phyloP scores from a whole-genome alignment of 2,329 filamentous ascomycete genomes.

The Aureobasidium leucospermi region DNA sequence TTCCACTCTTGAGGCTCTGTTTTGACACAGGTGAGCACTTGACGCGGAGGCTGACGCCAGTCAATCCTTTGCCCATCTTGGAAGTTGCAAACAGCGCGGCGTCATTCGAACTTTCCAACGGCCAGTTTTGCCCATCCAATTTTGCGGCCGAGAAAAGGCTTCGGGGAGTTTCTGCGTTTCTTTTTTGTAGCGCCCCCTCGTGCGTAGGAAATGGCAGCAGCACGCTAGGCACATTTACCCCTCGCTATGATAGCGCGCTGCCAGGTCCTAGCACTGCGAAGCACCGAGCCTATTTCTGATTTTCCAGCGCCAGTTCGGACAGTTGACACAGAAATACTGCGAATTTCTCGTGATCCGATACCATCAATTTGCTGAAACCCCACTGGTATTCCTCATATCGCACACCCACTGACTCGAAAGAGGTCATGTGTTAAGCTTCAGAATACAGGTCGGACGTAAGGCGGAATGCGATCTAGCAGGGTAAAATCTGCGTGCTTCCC shows the following conservation, averaged over 20 bases:
- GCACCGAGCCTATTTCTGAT: background rate
- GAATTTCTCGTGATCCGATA: background rate
- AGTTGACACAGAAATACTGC: background rate
- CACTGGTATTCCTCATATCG: background rate
- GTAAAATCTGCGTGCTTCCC: background rate
- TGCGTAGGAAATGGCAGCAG: background rate
- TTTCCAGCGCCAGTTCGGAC: background rate
- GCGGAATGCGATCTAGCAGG: background rate
- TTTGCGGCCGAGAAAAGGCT: background rate
- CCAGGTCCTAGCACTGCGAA: background rate
- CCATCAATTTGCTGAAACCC: background rate
- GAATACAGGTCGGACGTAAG: background rate
- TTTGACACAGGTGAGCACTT: background rate
- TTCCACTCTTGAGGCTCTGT: background rate
- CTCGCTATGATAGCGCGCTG: background rate
- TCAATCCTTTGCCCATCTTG: background rate
- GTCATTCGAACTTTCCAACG: background rate
- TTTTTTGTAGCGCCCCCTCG: background rate
- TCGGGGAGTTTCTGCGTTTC: constrained; percentile 1
- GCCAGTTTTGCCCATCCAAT: background rate
- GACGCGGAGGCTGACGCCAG: background rate
- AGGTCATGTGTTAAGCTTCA: background rate
- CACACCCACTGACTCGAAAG: background rate
- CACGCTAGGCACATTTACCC: constrained; percentile 1
- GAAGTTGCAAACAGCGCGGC: background rate